Conservation (phyloP, 73 alveolate genomes). For the Paramecium primaurelia region DNA sequence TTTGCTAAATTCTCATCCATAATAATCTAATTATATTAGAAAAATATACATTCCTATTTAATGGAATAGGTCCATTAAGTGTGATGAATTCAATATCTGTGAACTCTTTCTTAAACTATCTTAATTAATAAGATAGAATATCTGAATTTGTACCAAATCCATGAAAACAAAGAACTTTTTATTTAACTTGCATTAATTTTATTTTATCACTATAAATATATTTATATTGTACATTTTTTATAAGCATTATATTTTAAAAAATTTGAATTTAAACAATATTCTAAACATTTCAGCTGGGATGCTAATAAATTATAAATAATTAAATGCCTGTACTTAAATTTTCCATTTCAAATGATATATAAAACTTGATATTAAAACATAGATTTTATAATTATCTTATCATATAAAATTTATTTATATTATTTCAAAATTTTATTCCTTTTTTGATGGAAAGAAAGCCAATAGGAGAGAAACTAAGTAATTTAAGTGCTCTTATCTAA, state of each 20-base stretch:
- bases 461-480: background rate
- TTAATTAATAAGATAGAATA: background rate
- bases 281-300: background rate
- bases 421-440: background rate
- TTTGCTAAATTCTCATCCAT: conserved; percentile 44
- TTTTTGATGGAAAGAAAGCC: background rate
- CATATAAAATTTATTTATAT: background rate
- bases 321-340: no score
- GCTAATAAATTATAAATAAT: no score
- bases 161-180: conserved; percentile 32
- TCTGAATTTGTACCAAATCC: conserved; percentile 45
- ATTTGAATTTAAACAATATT: background rate
- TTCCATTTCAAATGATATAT: background rate
- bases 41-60: background rate
- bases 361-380: background rate
- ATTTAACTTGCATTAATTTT: background rate
- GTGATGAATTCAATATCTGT: background rate
- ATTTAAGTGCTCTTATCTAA: background rate
- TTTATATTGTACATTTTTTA: background rate
- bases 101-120: background rate
- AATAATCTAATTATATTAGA: background rate
- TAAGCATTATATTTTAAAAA: background rate
- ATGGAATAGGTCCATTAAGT: conserved; percentile 19
- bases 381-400: background rate
- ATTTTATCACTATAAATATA: background rate